Base-by-base conservation (phyloP, 2,329 filamentous ascomycete genomes). In the Colletotrichum spaethianum region DNA sequence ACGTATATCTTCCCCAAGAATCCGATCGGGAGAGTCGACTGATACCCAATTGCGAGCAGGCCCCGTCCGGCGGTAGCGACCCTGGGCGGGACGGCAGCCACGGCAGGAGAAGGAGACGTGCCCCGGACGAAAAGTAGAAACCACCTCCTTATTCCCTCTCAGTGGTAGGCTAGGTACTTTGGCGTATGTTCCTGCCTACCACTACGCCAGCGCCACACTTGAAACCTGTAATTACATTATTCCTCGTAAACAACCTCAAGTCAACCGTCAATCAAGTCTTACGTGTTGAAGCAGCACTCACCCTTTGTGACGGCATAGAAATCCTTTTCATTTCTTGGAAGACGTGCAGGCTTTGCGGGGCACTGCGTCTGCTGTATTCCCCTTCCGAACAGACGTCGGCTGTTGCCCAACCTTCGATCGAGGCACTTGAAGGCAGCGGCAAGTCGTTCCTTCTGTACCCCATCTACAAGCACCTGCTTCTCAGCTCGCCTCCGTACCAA, bases 1-100 rank as follows among this genome's bases (percentile, higher is more conserved):
- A 55, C 50, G 18, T 55, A 33, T n/a, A 28, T 33, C 33, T 14
- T 50, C 4, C n/a, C 14, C 48, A 26, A 28, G 26, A 16, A 42
- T 18, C 40, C 16, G 11, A 4, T 42, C 40, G 33, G 16, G 40
- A n/a, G 14, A 42, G 40, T 42, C 40, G 14, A 33, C 8, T 31
- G 50, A 52, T 23, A 50, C 26, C 46, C 16, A 53, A 31, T 53
- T 46, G 23, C 7, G 18, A 42, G 26, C 23, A 57, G 23, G 26
- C 36, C 36, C 55, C 36, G 23, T 44, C 56, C 40, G 40, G 40
- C 57, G 40, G 26, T 11, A 61, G 26, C 28, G 23, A n/a, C 57
- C 26, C 18, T 60, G 40, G 40, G 42, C 52, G 52, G 52, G 18
- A 31, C 52, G 31, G 52, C 57, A 36, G 28, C 56, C 57, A 46